Percentiles rank a stretch among this genome's conserved stretches.
phyloP scores from a whole-genome alignment of 495 filamentous ascomycete species.

The Neurospora sp. region DNA sequence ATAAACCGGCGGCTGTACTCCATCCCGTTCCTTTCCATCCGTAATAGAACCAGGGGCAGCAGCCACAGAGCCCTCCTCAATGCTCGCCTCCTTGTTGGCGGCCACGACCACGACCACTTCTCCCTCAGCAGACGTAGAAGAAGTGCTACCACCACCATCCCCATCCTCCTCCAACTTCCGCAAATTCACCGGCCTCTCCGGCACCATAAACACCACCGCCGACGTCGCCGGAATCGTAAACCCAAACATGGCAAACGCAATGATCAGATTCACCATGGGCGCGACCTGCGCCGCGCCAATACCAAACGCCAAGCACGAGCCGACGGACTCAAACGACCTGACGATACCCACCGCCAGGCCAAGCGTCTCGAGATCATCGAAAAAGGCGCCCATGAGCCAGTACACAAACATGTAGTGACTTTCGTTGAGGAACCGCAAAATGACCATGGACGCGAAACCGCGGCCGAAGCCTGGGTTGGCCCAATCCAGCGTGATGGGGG shows the following conservation, averaged over 20 bases:
- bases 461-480: slow-evolving; percentile 28
- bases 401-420: slow-evolving; percentile 38
- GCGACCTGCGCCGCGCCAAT: slow-evolving; percentile 32
- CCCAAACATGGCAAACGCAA: slow-evolving; percentile 33
- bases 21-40: neutral
- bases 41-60: neutral
- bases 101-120: slow-evolving; percentile 7
- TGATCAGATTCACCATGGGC: slow-evolving; percentile 35
- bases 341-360: slow-evolving; percentile 39
- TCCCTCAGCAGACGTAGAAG: neutral
- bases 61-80: neutral
- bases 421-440: slow-evolving; percentile 33
- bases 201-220: slow-evolving; percentile 26
- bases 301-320: slow-evolving; percentile 39
- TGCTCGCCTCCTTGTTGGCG: slow-evolving; percentile 3
- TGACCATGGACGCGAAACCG: slow-evolving; percentile 30
- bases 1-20: neutral
- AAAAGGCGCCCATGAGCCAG: slow-evolving; percentile 41
- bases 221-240: slow-evolving; percentile 30
- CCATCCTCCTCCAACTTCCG: slow-evolving; percentile 8
- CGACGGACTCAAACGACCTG: slow-evolving; percentile 39
- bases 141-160: neutral
- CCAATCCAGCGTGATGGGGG: slow-evolving; percentile 28
- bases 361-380: slow-evolving; percentile 37
- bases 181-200: slow-evolving; percentile 20